Evolutionary conservation across 306 rosid genomes (phyloP).

Genomic region (Echinosophora koreensis): DNA sequence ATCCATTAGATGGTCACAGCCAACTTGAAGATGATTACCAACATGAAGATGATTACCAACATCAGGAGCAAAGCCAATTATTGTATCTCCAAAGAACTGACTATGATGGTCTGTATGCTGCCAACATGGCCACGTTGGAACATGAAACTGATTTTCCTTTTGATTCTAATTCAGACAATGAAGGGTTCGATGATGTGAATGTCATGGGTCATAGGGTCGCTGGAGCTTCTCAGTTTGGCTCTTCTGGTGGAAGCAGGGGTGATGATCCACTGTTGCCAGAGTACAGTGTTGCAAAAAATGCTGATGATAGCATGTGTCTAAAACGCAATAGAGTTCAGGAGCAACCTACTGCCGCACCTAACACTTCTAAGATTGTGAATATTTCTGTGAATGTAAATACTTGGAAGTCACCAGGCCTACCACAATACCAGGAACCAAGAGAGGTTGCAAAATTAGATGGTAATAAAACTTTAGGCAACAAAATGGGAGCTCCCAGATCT

Average conservation of each 20-base stretch:
- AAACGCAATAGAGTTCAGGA: slow-evolving; percentile 56
- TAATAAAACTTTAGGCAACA: slow-evolving; percentile 51
- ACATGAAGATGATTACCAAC: slow-evolving; percentile 57
- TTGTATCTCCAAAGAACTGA: slow-evolving; percentile 53
- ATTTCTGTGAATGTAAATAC: slow-evolving; percentile 72
- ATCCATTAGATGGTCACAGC: slow-evolving; percentile 48
- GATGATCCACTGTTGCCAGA: slow-evolving; percentile 56
- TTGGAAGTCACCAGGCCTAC: slow-evolving; percentile 65
- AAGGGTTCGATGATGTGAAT: slow-evolving; percentile 64
- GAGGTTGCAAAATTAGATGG: slow-evolving; percentile 60
- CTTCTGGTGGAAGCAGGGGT: slow-evolving; percentile 62
- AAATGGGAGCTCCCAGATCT: slow-evolving; percentile 54
- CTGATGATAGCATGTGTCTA: slow-evolving; percentile 50
- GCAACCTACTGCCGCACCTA: slow-evolving; percentile 57
- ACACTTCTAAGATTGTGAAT: slow-evolving; percentile 68
- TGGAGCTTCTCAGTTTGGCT: slow-evolving; percentile 64
- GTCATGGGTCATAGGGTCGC: slow-evolving; percentile 50
- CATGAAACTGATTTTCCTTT: slow-evolving; percentile 66
- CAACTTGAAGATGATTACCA: slow-evolving; percentile 60
- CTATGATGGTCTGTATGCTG: slow-evolving; percentile 56
- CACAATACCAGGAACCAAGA: slow-evolving; percentile 64
- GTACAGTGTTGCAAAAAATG: slow-evolving; percentile 64
- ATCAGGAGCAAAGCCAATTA: slow-evolving; percentile 53
- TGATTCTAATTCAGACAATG: slow-evolving; percentile 75
- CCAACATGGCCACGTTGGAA: slow-evolving; percentile 54